These are phyloP conservation scores for Hypoxylon sp. DNA, from an alignment of 2,329 filamentous ascomycete genomes.

Conservation along the genomic window DNA sequence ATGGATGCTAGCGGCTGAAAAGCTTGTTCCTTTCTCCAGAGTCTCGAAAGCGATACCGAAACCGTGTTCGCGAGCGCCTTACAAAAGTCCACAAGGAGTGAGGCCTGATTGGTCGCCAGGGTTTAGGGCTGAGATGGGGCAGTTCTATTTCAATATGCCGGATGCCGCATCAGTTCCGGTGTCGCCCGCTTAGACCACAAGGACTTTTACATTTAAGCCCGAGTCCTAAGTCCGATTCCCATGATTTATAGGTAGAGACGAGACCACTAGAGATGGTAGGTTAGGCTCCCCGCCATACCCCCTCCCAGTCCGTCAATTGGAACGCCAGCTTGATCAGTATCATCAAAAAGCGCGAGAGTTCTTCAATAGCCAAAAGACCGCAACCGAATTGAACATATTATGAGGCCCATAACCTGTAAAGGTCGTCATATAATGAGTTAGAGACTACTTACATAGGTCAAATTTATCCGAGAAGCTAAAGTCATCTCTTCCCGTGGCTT, in stretches of 20 bases:
- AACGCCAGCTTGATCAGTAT: background rate
- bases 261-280: background rate
- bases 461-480: background rate
- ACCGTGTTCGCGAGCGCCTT: background rate
- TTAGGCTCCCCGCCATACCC: background rate
- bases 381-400: background rate
- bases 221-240: background rate
- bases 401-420: background rate
- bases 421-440: background rate
- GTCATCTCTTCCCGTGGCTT: background rate
- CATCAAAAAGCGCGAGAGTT: background rate
- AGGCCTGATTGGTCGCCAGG: background rate
- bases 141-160: background rate
- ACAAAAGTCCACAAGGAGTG: background rate
- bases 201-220: background rate
- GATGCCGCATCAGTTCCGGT: background rate
- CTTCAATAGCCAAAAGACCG: background rate
- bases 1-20: background rate
- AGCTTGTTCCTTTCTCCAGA: background rate
- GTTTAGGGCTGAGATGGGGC: constrained; percentile 13
- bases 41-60: constrained; percentile 10
- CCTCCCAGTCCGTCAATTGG: background rate
- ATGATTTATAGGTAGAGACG: background rate
- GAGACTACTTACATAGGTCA: background rate
- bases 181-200: background rate